These are phyloP conservation scores for Curvularia sp. DNA, from an alignment of 2,329 filamentous ascomycete species.

Conservation along the genomic window DNA sequence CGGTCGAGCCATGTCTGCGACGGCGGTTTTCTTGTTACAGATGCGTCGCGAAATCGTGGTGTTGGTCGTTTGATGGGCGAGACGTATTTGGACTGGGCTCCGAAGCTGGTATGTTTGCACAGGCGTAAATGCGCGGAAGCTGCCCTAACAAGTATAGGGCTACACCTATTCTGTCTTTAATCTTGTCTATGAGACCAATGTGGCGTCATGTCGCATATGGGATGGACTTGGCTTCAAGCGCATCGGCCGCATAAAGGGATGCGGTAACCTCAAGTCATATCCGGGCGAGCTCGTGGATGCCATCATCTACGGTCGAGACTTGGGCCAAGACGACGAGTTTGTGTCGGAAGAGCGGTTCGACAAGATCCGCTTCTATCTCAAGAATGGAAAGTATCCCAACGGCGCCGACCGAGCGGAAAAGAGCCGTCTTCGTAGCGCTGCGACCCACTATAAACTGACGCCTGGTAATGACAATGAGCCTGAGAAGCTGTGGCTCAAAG, in stretches of 20 bases:
- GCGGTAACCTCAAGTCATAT: constrained; percentile 58
- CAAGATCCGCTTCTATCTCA: constrained; percentile 97
- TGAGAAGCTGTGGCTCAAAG: constrained; percentile 87
- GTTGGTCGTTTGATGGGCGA: constrained; percentile 61
- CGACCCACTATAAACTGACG: constrained; percentile 89
- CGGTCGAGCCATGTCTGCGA: constrained; percentile 88
- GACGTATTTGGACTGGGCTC: constrained; percentile 60
- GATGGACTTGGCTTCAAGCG: constrained; percentile 91
- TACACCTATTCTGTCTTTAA: constrained; percentile 96
- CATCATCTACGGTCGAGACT: constrained; percentile 67
- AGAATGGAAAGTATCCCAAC: constrained; percentile 89
- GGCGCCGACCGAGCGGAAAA: constrained; percentile 96
- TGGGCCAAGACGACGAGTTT: constrained; percentile 74
- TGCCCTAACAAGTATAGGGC: constrained; percentile 57
- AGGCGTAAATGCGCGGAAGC: neutral
- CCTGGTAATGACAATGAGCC: constrained; percentile 54
- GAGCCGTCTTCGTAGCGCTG: constrained; percentile 88
- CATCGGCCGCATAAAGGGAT: constrained; percentile 75
- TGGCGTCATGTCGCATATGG: constrained; percentile 89
- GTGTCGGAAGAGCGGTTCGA: constrained; percentile 96
- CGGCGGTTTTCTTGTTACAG: constrained; percentile 60
- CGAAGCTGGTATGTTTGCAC: constrained; percentile 51
- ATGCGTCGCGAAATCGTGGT: constrained; percentile 56
- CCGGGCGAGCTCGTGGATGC: constrained; percentile 57
- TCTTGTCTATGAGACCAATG: constrained; percentile 91